A percentile compares a stretch with the other conserved stretches of the same genome.
These are phyloP conservation scores for Cytospora schulzeri DNA, from an alignment of 2,329 filamentous ascomycete genomes.

Conservation along the genomic window DNA sequence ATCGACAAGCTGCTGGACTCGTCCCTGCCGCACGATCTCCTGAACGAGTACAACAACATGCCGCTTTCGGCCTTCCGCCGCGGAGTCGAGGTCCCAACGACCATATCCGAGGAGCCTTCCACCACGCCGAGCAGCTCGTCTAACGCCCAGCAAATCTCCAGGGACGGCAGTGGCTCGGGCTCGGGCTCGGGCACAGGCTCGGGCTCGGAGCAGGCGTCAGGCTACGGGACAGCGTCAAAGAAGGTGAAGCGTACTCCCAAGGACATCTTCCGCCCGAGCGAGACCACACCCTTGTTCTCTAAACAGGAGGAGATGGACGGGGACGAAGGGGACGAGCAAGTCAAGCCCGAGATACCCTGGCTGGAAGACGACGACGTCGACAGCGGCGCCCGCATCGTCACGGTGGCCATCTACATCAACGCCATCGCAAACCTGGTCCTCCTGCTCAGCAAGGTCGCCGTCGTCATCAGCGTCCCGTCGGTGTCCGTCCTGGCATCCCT, in stretches of 20 bases:
- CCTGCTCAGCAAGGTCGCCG: slow-evolving; percentile 74
- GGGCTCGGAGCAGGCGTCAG: background rate
- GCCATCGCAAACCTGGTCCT: slow-evolving; percentile 76
- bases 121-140: slow-evolving; percentile 34
- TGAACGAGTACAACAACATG: slow-evolving; percentile 82
- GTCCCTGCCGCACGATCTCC: slow-evolving; percentile 84
- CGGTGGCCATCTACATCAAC: slow-evolving; percentile 86
- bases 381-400: slow-evolving; percentile 74
- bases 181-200: slow-evolving; percentile 5
- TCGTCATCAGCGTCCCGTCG: slow-evolving; percentile 76
- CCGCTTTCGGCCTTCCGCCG: slow-evolving; percentile 56
- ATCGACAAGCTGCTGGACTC: slow-evolving; percentile 91
- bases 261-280: slow-evolving; percentile 78
- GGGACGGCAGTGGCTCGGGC: slow-evolving; percentile 29
- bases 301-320: slow-evolving; percentile 48
- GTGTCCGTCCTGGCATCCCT: slow-evolving; percentile 79
- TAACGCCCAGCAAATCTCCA: slow-evolving; percentile 33
- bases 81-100: slow-evolving; percentile 65
- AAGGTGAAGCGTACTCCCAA: slow-evolving; percentile 79
- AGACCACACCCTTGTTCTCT: slow-evolving; percentile 66
- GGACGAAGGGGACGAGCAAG: slow-evolving; percentile 47
- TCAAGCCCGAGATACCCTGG: slow-evolving; percentile 65
- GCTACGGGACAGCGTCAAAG: slow-evolving; percentile 36
- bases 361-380: slow-evolving; percentile 73
- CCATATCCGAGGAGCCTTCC: slow-evolving; percentile 71